phyloP scores from a whole-genome alignment of 331 rosid genomes.

The Spiraea crenata region DNA sequence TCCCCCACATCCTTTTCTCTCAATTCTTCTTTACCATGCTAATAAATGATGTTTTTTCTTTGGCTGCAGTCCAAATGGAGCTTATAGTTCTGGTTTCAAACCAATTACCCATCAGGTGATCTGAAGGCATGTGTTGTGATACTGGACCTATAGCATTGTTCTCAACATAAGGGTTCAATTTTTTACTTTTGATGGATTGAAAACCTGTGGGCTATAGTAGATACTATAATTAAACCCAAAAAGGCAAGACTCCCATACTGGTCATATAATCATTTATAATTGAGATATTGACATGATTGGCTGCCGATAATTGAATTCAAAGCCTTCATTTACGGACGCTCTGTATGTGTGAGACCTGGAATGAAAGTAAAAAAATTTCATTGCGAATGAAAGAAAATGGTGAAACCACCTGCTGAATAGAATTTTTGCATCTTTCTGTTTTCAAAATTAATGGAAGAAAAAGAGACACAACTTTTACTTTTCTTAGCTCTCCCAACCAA shows the following conservation, averaged over 20 bases:
- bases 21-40: neutral
- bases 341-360: neutral
- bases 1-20: neutral
- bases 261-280: neutral
- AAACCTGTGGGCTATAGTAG: neutral
- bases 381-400: too few relatives aligned
- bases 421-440: neutral
- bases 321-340: neutral
- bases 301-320: neutral
- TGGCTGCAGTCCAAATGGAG: constrained; percentile 85
- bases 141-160: constrained; percentile 16
- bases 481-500: neutral
- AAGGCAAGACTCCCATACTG: neutral
- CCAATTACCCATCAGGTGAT: constrained; percentile 99
- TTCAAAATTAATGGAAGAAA: neutral
- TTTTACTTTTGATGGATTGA: neutral
- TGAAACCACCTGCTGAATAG: too few relatives aligned
- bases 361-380: neutral
- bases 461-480: neutral
- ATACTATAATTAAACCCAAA: neutral
- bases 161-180: neutral
- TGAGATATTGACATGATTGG: neutral
- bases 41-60: neutral
- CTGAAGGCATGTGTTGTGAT: constrained; percentile 45
- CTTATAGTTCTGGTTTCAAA: constrained; percentile 93